phyloP scores from a whole-genome alignment of 371 early-diverging fungal species.

The Blakeslea trispora region DNA sequence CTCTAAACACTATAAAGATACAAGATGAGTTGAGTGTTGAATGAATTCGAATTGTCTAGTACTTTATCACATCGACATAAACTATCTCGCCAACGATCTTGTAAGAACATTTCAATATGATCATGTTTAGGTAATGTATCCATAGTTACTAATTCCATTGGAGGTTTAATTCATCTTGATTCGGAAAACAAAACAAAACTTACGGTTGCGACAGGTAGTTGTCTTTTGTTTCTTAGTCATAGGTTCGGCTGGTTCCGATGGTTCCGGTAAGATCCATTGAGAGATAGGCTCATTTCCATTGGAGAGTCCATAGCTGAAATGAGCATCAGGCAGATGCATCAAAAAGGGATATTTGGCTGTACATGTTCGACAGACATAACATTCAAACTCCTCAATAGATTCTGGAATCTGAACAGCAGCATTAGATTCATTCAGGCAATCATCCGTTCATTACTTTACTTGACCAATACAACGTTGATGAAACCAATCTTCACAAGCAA shows the following conservation, averaged over 20 bases:
- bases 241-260: too few relatives aligned
- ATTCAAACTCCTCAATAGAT: slow-evolving; percentile 67
- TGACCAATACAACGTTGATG: slow-evolving; percentile 82
- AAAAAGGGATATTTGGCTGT: slow-evolving; percentile 64
- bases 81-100: slow-evolving; percentile 52
- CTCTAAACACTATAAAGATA: slow-evolving; percentile 33
- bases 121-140: slow-evolving; percentile 18
- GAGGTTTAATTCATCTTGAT: too few relatives aligned
- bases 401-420: slow-evolving; percentile 62
- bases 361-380: slow-evolving; percentile 80
- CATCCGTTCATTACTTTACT: slow-evolving; percentile 44
- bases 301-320: slow-evolving; percentile 54
- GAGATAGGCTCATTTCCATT: slow-evolving; percentile 22
- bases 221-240: too few relatives aligned
- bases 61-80: slow-evolving; percentile 50
- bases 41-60: too few relatives aligned
- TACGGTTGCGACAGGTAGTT: too few relatives aligned
- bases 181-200: too few relatives aligned
- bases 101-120: slow-evolving; percentile 46
- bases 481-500: slow-evolving; percentile 86
- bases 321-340: slow-evolving; percentile 43
- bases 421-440: too few relatives aligned
- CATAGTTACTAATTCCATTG: too few relatives aligned
- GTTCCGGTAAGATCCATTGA: slow-evolving; percentile 28
- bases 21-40: too few relatives aligned